Conservation (phyloP, 2,329 filamentous ascomycete species). For the Knoxdaviesia proteae region DNA sequence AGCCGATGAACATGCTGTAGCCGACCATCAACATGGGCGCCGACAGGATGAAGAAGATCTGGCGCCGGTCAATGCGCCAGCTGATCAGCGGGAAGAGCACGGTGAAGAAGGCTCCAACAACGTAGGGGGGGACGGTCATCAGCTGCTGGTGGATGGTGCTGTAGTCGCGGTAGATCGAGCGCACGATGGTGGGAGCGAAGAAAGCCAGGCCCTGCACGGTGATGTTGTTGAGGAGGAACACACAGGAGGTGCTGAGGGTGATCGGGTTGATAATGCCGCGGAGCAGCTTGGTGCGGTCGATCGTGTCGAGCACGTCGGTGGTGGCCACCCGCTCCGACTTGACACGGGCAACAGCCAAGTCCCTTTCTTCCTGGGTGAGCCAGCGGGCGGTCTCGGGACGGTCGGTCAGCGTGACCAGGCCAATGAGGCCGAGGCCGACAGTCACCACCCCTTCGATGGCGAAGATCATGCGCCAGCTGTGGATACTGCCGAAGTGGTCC, state of each 20-base stretch:
- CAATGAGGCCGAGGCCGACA: conserved; percentile 30
- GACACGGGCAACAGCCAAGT: conserved; percentile 42
- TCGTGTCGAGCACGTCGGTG: conserved; percentile 38
- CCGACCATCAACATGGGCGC: conserved; percentile 39
- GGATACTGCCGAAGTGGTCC: conserved; percentile 32
- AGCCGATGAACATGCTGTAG: conserved; percentile 43
- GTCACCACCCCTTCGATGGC: conserved; percentile 45
- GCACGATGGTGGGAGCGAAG: conserved; percentile 44
- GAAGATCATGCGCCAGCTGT: conserved; percentile 48
- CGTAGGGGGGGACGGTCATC: conserved; percentile 42
- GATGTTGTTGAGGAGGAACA: conserved; percentile 45
- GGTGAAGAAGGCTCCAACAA: conserved; percentile 40
- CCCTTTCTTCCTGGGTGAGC: conserved; percentile 44
- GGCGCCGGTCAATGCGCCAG: conserved; percentile 31
- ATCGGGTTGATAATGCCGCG: conserved; percentile 38
- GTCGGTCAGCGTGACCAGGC: conserved; percentile 46
- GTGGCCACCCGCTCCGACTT: conserved; percentile 43
- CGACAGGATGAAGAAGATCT: conserved; percentile 31
- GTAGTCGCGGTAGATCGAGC: conserved; percentile 37
- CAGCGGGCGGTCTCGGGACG: conserved; percentile 46
- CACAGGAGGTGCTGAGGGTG: conserved; percentile 29
- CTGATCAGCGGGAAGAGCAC: conserved; percentile 33
- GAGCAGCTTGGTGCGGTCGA: conserved; percentile 35
- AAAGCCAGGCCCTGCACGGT: conserved; percentile 47
- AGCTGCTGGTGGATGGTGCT: conserved; percentile 41